Evolutionary conservation across 352 stramenopile genomes (phyloP), one percentile per base, ranked within the genome.

Genomic region (Pythium folliculosum): DNA sequence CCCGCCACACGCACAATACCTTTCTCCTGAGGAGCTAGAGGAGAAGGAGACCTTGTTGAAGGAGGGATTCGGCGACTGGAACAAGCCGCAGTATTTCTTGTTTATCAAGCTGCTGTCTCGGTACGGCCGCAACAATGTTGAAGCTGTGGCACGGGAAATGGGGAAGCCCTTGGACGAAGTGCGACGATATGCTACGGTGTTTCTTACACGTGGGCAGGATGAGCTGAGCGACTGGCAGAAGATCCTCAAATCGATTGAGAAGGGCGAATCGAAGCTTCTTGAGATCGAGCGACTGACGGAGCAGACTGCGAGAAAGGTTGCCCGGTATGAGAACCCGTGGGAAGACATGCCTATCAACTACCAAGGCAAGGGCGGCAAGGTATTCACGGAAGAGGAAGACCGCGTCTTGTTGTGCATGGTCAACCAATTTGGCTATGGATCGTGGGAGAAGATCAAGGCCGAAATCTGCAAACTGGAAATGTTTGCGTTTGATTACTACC

Each of bases 401-500:
- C 92, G 95, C 30, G 98, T 99, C 55, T 72, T 99, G 61, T 63
- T 99, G 14, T 99, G 91, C 47, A 96, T 99, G 65, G 98, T 99
- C 71, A 92, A 99, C 73, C 84, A 96, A 60, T 98, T 98, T 74
- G 97, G 97, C 4, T 99, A 99, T 69, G 97, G 97, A 40, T 91
- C 93, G 25, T 98, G 96, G 81, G 97, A 99, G 69, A 88, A 94
- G 50, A 99, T 99, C 72, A 97, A 98, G 59, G 88, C 98, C 49
- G 96, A 99, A 76, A 99, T 99, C 32, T 90, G 88, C 57, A 82
- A 84, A 22, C 77, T 92, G 38, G 84, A 94, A 54, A 81, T 88
- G 76, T 99, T 99, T 71, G 86, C 96, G 17, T 99, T 99, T 53
- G 96, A 99, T 69, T 99, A 98, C 85, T 99, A 99, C 74, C 97